Evolutionary conservation across 2,329 filamentous ascomycete genomes (phyloP).

Genomic region (Xylariaceae sp.): DNA sequence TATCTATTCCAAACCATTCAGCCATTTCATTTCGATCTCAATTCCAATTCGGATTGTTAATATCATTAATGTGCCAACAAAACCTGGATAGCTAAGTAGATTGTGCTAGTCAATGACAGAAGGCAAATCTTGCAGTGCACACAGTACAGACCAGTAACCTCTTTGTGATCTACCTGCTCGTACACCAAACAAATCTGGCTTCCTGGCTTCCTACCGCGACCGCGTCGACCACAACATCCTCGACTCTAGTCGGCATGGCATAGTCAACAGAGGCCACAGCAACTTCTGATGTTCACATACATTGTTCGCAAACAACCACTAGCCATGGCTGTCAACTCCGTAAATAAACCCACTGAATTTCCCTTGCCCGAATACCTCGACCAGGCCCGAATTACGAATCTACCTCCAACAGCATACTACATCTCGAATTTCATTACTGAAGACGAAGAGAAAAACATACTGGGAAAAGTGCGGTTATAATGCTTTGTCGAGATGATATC

Average conservation of each 20-base stretch:
- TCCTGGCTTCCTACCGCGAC: no score
- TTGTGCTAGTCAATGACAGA: neutral
- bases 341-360: slow-evolving; percentile 13
- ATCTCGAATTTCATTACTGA: slow-evolving; percentile 80
- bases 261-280: no score
- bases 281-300: neutral
- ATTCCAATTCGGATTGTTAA: slow-evolving; percentile 5
- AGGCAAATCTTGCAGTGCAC: slow-evolving; percentile 6
- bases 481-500: slow-evolving; percentile 4
- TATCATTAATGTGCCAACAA: slow-evolving; percentile 12
- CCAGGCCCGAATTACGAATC: slow-evolving; percentile 51
- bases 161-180: no score
- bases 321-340: slow-evolving; percentile 13
- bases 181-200: no score
- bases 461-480: slow-evolving; percentile 63
- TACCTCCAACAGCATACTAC: slow-evolving; percentile 76
- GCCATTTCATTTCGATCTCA: neutral
- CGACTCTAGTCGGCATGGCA: no score
- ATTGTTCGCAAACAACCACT: slow-evolving; percentile 6
- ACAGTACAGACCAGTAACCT: neutral
- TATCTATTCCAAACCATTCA: slow-evolving; percentile 20
- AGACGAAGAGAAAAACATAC: slow-evolving; percentile 71
- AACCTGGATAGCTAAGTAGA: slow-evolving; percentile 3
- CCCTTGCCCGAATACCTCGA: slow-evolving; percentile 53
- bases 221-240: no score